Evolutionary conservation across 257 asterid genomes (phyloP).

Genomic region (Gentiana macrophylla): DNA sequence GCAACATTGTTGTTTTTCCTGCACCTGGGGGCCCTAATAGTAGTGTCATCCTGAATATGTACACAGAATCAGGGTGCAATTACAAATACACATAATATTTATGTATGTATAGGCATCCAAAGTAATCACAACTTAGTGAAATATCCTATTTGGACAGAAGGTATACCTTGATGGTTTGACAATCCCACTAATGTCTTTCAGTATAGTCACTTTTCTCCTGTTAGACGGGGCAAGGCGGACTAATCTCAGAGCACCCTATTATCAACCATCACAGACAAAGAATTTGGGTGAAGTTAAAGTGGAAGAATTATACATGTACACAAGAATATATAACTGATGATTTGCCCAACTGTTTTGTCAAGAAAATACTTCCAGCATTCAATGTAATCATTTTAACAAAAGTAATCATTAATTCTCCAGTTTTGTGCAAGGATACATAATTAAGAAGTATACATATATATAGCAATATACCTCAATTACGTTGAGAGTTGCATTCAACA

Average conservation of each 20-base stretch:
- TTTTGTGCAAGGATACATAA: too few species aligned
- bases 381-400: too few species aligned
- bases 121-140: not conserved
- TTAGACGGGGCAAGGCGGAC: conserved; percentile 28
- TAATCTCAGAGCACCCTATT: conserved; percentile 20
- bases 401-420: too few species aligned
- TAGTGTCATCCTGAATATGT: conserved; percentile 29
- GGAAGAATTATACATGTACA: too few species aligned
- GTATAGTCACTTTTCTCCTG: conserved; percentile 24
- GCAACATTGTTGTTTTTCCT: conserved; percentile 36
- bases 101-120: not conserved
- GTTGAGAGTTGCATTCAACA: conserved; percentile 47
- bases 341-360: too few species aligned
- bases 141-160: not conserved
- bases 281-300: too few species aligned
- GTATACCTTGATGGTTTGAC: conserved; percentile 6
- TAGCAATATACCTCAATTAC: conserved; percentile 40
- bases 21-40: conserved; percentile 45
- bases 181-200: conserved; percentile 21
- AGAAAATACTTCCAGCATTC: too few species aligned
- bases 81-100: too few species aligned
- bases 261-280: conserved; percentile 7
- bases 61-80: too few species aligned
- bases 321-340: too few species aligned
- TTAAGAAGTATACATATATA: too few species aligned